phyloP scores from a whole-genome alignment of 2,329 filamentous ascomycete species.

The Curvularia hawaiiensis region DNA sequence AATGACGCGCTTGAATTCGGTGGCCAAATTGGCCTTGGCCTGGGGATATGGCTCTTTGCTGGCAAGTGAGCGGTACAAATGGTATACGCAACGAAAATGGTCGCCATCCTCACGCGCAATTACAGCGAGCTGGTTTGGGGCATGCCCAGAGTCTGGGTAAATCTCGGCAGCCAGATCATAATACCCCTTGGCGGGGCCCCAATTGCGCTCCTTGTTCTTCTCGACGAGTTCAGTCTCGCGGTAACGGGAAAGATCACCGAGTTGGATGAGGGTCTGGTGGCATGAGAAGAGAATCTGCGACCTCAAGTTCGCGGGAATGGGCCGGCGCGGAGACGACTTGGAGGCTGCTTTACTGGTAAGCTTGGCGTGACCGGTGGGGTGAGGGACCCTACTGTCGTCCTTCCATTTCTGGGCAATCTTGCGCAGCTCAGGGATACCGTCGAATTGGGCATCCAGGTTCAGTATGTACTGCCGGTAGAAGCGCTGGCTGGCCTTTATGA shows the following conservation, averaged over 20 bases:
- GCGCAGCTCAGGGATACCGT: slow-evolving; percentile 62
- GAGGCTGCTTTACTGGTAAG: slow-evolving; percentile 49
- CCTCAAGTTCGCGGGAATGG: slow-evolving; percentile 57
- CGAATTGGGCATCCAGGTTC: slow-evolving; percentile 67
- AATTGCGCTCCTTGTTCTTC: slow-evolving; percentile 73
- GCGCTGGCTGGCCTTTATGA: slow-evolving; percentile 83
- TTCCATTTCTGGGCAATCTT: slow-evolving; percentile 57
- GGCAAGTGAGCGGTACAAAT: slow-evolving; percentile 83
- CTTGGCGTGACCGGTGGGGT: background rate
- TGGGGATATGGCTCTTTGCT: slow-evolving; percentile 75
- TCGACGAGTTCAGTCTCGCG: slow-evolving; percentile 71
- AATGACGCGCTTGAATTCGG: slow-evolving; percentile 74
- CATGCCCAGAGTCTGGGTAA: slow-evolving; percentile 76
- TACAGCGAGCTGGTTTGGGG: slow-evolving; percentile 90
- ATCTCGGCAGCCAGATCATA: slow-evolving; percentile 83
- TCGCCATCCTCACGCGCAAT: slow-evolving; percentile 78
- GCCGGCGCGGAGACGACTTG: slow-evolving; percentile 34
- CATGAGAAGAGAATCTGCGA: slow-evolving; percentile 73
- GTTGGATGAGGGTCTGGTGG: slow-evolving; percentile 80
- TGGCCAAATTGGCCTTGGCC: slow-evolving; percentile 76
- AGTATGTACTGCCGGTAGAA: slow-evolving; percentile 90
- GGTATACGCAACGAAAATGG: slow-evolving; percentile 84
- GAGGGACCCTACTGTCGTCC: slow-evolving; percentile 37
- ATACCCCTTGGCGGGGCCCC: slow-evolving; percentile 80
- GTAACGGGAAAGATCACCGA: slow-evolving; percentile 91